phyloP scores from a whole-genome alignment of 257 asterid species.

The Solanum arcanum region DNA sequence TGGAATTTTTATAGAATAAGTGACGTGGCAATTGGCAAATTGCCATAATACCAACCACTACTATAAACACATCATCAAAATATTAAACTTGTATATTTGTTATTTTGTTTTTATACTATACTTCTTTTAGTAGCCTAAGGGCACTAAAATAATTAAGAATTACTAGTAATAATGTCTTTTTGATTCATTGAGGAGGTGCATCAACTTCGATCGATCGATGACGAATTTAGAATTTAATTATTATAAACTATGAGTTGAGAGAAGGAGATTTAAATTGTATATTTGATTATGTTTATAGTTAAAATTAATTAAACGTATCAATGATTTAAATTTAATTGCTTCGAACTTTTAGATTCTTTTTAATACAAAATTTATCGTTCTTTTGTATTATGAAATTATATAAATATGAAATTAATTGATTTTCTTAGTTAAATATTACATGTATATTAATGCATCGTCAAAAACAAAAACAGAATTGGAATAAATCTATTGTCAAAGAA shows the following conservation, averaged over 20 bases:
- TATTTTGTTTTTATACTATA: not conserved
- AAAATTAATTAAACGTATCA: rapidly evolving
- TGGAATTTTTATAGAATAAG: not conserved
- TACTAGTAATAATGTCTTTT: not conserved
- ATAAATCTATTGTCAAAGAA: not conserved
- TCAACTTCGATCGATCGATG: rapidly evolving
- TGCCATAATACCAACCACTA: not conserved
- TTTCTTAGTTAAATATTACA: not conserved
- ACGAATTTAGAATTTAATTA: not conserved
- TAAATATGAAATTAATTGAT: not conserved
- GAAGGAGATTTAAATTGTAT: not conserved
- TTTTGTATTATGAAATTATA: not conserved
- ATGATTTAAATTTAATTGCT: not conserved
- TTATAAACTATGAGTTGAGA: not conserved
- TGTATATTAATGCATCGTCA: not conserved
- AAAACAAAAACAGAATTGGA: not conserved
- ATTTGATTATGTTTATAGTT: not conserved
- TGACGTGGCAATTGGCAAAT: not conserved
- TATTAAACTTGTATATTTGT: not conserved
- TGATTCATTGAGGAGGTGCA: not conserved
- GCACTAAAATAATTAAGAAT: not conserved
- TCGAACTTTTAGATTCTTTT: not conserved
- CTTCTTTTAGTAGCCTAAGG: not conserved
- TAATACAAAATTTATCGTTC: not conserved
- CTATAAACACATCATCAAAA: not conserved